Conservation (phyloP, 495 filamentous ascomycete species). For the Hypoxylon subgilvum region DNA sequence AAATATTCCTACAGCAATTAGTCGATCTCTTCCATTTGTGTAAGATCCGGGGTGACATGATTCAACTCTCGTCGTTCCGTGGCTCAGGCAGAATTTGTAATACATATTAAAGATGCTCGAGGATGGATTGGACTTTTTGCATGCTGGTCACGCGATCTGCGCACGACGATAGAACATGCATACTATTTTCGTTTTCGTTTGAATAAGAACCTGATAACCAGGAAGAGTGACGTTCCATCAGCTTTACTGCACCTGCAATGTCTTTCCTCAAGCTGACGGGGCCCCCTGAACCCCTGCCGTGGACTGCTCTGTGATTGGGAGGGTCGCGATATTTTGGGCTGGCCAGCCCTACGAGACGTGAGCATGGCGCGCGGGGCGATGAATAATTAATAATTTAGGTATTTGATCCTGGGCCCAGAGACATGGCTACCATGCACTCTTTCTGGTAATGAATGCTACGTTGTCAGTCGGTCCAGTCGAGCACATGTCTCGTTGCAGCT, state of each 20-base stretch:
- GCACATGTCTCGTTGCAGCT: slow-evolving; percentile 4
- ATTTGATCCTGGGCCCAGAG: slow-evolving; percentile 8
- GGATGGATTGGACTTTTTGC: too few relatives aligned
- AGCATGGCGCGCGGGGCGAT: not conserved
- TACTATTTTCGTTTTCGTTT: slow-evolving; percentile 3
- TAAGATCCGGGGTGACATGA: not conserved
- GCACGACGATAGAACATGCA: too few relatives aligned
- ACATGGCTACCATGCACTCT: slow-evolving; percentile 17
- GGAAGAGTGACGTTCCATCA: not conserved
- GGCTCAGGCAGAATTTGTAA: not conserved
- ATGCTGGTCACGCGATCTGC: too few relatives aligned
- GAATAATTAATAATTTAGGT: too few relatives aligned
- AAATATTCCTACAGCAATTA: not conserved
- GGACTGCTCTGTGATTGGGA: slow-evolving; percentile 14
- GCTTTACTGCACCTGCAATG: not conserved
- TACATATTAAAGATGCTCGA: not conserved
- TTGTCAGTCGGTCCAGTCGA: slow-evolving; percentile 10
- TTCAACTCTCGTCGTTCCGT: not conserved
- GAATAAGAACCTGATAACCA: slow-evolving; percentile 1
- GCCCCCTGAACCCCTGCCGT: slow-evolving; percentile 11
- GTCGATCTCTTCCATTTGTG: not conserved
- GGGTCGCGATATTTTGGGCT: slow-evolving; percentile 24
- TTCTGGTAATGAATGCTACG: slow-evolving; percentile 20
- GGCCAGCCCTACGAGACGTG: slow-evolving; percentile 22
- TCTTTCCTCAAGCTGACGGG: slow-evolving; percentile 5